Evolutionary conservation across 192 early-diverging fungal genomes (phyloP), one percentile per base, ranked within the genome.

Genomic region (Coemansia sp.): DNA sequence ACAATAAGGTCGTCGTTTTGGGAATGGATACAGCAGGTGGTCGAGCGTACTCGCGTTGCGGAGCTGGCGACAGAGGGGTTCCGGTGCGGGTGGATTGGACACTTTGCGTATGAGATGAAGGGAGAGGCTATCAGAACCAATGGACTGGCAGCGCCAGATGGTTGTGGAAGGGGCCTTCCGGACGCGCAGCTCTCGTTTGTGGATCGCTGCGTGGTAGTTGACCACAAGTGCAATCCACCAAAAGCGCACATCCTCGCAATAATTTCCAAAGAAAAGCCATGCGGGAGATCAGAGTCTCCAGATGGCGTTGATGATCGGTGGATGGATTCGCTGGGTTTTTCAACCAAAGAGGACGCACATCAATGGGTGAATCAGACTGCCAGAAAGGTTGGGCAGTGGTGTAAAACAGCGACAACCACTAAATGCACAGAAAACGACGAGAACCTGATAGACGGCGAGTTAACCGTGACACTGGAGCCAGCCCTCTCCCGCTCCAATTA

Each of bases 31-130:
- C 89, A 89, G 23, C 23, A 59, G 0, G 45, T 72, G 0, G 82
- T 83, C 59, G 65, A 67, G 11, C 42, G 41, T 5, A 82, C 79
- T 0, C 64, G 32, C 15, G 60, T 54, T 5, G 22, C 10, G 4
- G 25, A 73, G 48, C 34, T 64, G 58, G 67, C 66, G 0, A 69
- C 78, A 0, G 80, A 86, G 55, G 82, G 73, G 43, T 97, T 97
- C 61, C 73, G 84, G n/a, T 87, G 93, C 55, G 96, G 96, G 0
- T 82, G 95, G 76, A 78, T 95, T 0, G 96, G 96, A 0, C 93
- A 91, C 67, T 89, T 96, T 81, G 93, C 92, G 0, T 98, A 98
- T 73, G 96, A 95, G 62, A 92, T 98, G 92, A 93, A 93, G 61
- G 61, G 82, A 33, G 96, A 97, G 69, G 48, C 60, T 14, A 10